Percentiles rank a stretch among this genome's conserved stretches.
These are phyloP conservation scores for Allium cepa DNA, from an alignment of 106 monocot species.

Conservation along the genomic window DNA sequence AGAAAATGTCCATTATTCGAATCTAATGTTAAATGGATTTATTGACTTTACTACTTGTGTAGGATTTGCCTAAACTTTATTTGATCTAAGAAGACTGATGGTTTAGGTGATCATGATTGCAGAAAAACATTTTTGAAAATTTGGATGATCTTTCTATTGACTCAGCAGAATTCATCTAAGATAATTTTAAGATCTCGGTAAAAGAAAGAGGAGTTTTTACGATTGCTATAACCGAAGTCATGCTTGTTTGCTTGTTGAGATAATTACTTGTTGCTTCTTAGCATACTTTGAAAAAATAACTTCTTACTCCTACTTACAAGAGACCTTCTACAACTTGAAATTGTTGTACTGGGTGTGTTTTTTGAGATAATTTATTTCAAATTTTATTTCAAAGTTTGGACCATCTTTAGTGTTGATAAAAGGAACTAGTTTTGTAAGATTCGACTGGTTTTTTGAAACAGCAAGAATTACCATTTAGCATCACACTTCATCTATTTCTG, in stretches of 20 bases:
- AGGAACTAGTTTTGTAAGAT: no score
- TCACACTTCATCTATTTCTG: no score
- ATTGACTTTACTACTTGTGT: not conserved
- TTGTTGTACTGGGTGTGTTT: no score
- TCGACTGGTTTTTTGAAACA: no score
- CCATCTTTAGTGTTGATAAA: no score
- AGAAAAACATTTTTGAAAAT: constrained; percentile 56
- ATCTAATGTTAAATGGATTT: not conserved
- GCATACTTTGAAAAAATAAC: no score
- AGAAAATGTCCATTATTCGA: no score
- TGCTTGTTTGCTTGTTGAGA: constrained; percentile 45
- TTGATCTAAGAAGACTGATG: constrained; percentile 21
- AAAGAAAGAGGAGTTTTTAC: constrained; percentile 62
- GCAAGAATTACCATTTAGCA: no score
- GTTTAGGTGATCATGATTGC: constrained; percentile 22
- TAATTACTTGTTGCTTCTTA: constrained; percentile 1
- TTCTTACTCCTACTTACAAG: no score
- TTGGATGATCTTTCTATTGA: constrained; percentile 70
- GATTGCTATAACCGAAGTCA: constrained; percentile 55
- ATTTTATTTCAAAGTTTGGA: no score
- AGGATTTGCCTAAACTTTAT: not conserved
- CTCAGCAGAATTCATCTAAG: constrained; percentile 52
- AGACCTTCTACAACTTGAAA: no score
- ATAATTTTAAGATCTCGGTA: constrained; percentile 42
- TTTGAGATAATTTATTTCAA: no score